Evolutionary conservation across 768 basidiomycete species (phyloP), one percentile per base, ranked within the genome.

Genomic region (Macrocybe gigantea): DNA sequence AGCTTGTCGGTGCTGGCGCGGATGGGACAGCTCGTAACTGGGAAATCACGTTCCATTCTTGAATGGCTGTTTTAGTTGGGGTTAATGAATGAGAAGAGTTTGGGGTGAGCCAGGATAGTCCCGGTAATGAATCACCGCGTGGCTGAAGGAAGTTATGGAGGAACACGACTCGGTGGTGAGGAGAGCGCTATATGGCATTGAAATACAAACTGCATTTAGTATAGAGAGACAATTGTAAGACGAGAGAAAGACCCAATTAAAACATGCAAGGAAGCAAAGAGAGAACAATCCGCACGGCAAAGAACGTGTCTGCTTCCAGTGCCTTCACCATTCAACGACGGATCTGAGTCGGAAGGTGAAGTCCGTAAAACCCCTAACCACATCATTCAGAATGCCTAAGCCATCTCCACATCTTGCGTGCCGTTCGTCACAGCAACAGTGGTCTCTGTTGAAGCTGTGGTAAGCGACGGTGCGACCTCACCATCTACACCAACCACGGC

Each of bases 1-100:
- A 71, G 53, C 61, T 97, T 38, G 78, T 78, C 2, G 83, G 80
- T 38, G 74, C 83, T 7, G 93, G 94, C 5, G 85, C 87, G 29
- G 94, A 97, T 68, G 88, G 76, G 5, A 86, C 84, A 60, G 80
- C 88, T 31, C 75, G 87, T 57, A 67, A 77, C 3, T 94, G 87
- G 85, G 75, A 81, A 36, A 69, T 88, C 31, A 74, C 60, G n/a
- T 75, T 77, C 53, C 69, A 71, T 54, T 51, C 53, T 34, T 69
- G 49, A 59, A 14, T 22, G 22, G 39, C 45, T n/a, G n/a, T n/a
- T n/a, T n/a, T n/a, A n/a, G n/a, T n/a, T n/a, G n/a, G n/a, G n/a
- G n/a, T n/a, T n/a, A n/a, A n/a, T n/a, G n/a, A 32, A 15, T 42
- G 33, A 6, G 29, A n/a, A 45, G 38, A 47, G 14, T 5, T 7